These are phyloP conservation scores for Penicillium longicatenatum DNA, from an alignment of 495 filamentous ascomycete genomes.

Conservation along the genomic window DNA sequence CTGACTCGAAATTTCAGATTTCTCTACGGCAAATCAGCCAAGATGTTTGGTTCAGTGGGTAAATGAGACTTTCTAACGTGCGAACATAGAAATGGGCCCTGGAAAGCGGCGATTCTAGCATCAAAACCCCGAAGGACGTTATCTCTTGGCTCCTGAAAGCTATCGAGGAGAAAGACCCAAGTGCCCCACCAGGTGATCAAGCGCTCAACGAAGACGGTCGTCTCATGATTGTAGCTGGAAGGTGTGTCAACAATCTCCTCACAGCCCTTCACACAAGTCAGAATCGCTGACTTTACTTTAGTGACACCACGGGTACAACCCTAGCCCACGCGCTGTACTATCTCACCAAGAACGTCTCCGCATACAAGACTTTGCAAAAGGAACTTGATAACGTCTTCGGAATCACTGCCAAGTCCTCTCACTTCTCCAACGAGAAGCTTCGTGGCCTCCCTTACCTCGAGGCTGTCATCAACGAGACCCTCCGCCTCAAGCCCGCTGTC, in stretches of 20 bases:
- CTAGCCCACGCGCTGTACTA: not conserved
- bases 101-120: not conserved
- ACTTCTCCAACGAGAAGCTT: not conserved
- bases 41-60: no score
- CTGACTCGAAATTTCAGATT: not conserved
- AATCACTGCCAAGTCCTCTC: not conserved
- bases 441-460: conserved; percentile 40
- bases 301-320: conserved; percentile 2
- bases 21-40: no score
- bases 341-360: not conserved
- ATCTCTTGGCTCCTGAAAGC: not conserved
- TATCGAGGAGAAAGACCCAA: not conserved
- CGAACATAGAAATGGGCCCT: conserved; percentile 2
- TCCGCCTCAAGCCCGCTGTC: conserved; percentile 52
- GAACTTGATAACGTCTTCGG: not conserved
- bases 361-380: not conserved
- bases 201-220: not conserved
- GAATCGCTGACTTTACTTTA: not conserved
- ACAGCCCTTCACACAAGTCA: not conserved
- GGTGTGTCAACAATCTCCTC: not conserved
- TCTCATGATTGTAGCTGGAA: not conserved
- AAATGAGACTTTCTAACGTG: not conserved
- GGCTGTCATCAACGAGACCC: conserved; percentile 54
- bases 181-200: not conserved
- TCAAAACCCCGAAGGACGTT: not conserved